phyloP scores from a whole-genome alignment of 164 flowering plant species.

The Taxillus chinensis region DNA sequence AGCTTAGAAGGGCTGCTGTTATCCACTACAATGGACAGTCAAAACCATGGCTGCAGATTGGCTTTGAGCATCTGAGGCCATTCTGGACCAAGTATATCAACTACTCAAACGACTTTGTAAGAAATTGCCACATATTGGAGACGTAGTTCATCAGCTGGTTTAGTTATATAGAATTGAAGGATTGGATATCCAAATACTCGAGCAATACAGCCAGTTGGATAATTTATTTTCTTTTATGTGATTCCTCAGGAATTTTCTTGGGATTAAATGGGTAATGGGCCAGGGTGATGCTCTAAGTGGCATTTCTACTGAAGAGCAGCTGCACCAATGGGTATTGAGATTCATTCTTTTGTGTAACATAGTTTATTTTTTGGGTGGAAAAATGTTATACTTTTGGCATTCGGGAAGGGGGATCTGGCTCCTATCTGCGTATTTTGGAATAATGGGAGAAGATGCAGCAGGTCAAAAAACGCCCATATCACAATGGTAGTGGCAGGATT shows the following conservation, averaged over 20 bases:
- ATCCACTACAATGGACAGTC: conserved; percentile 97
- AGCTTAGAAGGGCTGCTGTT: conserved; percentile 75
- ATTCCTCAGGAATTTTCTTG: conserved; percentile 4
- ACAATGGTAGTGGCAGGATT: not conserved
- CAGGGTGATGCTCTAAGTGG: conserved; percentile 7
- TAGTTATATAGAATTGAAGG: conserved; percentile 10
- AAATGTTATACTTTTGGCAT: conserved; percentile 14
- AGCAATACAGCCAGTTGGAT: conserved; percentile 6
- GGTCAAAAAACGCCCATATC: conserved; percentile 1
- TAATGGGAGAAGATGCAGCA: conserved; percentile 7
- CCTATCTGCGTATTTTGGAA: conserved; percentile 8
- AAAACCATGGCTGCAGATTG: conserved; percentile 94
- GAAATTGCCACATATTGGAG: conserved; percentile 86
- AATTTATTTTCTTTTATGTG: not conserved
- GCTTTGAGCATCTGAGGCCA: conserved; percentile 86
- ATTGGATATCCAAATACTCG: conserved; percentile 3
- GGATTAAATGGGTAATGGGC: not conserved
- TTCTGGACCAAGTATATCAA: conserved; percentile 94
- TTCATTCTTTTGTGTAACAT: conserved; percentile 43
- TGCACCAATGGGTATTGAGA: conserved; percentile 16
- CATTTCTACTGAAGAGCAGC: conserved; percentile 7
- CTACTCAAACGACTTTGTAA: conserved; percentile 82
- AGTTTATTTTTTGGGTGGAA: conserved; percentile 26
- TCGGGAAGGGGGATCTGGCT: conserved; percentile 15
- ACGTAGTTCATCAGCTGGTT: conserved; percentile 22